Conservation (phyloP, 169 alveolate species). For the Cryptosporidium ubiquitum region DNA sequence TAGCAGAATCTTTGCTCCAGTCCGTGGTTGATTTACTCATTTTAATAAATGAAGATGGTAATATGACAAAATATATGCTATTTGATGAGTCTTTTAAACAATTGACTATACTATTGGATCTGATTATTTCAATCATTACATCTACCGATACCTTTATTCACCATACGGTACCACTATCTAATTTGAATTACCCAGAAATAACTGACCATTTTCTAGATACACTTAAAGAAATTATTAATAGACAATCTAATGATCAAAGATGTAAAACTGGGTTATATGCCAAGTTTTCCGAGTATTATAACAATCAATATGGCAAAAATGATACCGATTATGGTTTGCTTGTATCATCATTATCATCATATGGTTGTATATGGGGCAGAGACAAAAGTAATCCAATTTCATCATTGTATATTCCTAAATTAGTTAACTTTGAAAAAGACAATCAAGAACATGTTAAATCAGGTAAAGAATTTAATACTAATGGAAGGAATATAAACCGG, state of each 20-base stretch:
- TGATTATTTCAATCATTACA: slow-evolving; percentile 33
- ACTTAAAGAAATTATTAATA: not conserved
- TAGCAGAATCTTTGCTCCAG: slow-evolving; percentile 57
- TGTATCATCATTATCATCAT: not conserved
- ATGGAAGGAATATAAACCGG: not conserved
- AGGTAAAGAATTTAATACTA: not conserved
- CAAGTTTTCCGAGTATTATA: not conserved
- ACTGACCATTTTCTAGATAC: not conserved
- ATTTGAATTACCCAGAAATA: not conserved
- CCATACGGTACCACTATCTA: slow-evolving; percentile 6
- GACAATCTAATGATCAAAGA: not conserved
- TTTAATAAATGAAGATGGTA: not conserved
- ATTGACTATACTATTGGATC: not conserved
- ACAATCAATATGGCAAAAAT: not conserved
- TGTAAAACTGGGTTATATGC: not conserved
- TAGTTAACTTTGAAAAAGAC: slow-evolving; percentile 48
- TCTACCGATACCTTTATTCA: slow-evolving; percentile 46
- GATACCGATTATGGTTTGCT: too few relatives aligned
- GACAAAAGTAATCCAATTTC: not conserved
- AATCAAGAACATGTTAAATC: not conserved
- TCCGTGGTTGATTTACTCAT: slow-evolving; percentile 34
- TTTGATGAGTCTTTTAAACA: not conserved
- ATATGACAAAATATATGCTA: not conserved
- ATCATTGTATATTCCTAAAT: slow-evolving; percentile 2
- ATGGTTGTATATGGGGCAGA: not conserved